Base-by-base conservation (phyloP, 1,284 basidiomycete genomes). In the Papiliotrema fonsecae region DNA sequence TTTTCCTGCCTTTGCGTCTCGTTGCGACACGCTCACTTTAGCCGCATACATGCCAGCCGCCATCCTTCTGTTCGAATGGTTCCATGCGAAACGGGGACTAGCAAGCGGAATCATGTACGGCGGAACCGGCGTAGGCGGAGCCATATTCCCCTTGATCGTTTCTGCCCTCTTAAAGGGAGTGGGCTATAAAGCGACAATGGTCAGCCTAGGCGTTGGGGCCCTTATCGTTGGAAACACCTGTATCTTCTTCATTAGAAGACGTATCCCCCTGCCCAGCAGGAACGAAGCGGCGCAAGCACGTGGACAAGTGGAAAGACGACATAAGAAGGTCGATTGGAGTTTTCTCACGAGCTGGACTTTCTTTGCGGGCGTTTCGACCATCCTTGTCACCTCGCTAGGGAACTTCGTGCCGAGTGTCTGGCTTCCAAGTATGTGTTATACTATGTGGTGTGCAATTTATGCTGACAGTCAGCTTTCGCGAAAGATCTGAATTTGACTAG, bases 21-120 rank as follows among this genome's bases (percentile, higher is more conserved):
- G n/a, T n/a, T n/a, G n/a, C n/a, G n/a, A n/a, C n/a, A n/a, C n/a
- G 5, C 19, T 51, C 26, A n/a, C 11, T 9, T 1, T 42, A 64
- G 67, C 66, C 2, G 45, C 56, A 19, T 75, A 72, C 52, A 54
- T 75, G 21, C 72, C 73, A 1, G 68, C 69, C 42, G 69, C 68
- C 2, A 69, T 65, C 4, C 50, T 71, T n/a, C 45, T 74, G 13
- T 72, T 70, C 55, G 66, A 71, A 43, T 73, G 71, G 72, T 75
- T 71, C 55, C 55, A 62, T 25, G 55, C 45, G 2, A 54, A 58
- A 26, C 58, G 72, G 36, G 73, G 73, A 14, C 47, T 74, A 7
- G 73, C 72, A 2, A 56, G 60, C 1, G 72, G 69, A 0, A 67
- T 72, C 49, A 64, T 73, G 61, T 72, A 64, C 52, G 60, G 65